These are phyloP conservation scores for Hyaloperonospora arabidopsidis DNA, from an alignment of 352 stramenopile species.

Conservation along the genomic window DNA sequence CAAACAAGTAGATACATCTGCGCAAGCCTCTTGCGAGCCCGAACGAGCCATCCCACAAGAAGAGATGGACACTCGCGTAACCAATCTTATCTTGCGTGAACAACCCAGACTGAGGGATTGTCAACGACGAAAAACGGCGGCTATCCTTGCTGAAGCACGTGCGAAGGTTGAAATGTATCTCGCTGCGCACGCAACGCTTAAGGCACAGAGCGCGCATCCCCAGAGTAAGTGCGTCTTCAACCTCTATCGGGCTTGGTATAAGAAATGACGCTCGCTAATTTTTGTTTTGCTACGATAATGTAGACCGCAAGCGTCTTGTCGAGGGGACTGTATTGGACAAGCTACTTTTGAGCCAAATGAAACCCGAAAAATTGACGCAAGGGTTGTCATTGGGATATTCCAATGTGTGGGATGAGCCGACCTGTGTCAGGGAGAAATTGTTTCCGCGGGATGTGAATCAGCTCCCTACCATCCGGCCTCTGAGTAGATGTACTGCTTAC, in stretches of 20 bases:
- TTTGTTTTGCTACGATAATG: slow-evolving; percentile 1
- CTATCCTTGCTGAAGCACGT: slow-evolving; percentile 40
- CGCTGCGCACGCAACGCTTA: slow-evolving; percentile 14
- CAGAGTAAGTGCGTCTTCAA: slow-evolving; percentile 12
- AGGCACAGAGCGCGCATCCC: background rate
- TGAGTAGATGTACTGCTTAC: slow-evolving; percentile 61
- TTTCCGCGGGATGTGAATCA: slow-evolving; percentile 28
- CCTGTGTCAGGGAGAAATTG: slow-evolving; percentile 12
- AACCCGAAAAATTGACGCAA: slow-evolving; percentile 28
- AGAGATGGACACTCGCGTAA: slow-evolving; percentile 41
- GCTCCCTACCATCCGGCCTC: slow-evolving; percentile 33
- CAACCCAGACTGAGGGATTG: slow-evolving; percentile 42
- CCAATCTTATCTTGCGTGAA: slow-evolving; percentile 33
- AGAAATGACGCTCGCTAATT: background rate
- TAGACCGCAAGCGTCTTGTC: slow-evolving; percentile 19
- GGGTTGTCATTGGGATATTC: slow-evolving; percentile 29
- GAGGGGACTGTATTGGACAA: slow-evolving; percentile 24
- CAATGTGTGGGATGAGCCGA: slow-evolving; percentile 23
- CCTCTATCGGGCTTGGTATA: background rate
- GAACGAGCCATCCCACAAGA: slow-evolving; percentile 27
- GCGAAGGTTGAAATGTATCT: slow-evolving; percentile 28
- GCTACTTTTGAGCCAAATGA: slow-evolving; percentile 37
- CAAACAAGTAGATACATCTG: slow-evolving; percentile 25
- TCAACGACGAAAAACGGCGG: slow-evolving; percentile 41
- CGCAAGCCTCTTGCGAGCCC: slow-evolving; percentile 7